phyloP scores from a whole-genome alignment of 176 grass and related monocot species.

The Lolium perenne region DNA sequence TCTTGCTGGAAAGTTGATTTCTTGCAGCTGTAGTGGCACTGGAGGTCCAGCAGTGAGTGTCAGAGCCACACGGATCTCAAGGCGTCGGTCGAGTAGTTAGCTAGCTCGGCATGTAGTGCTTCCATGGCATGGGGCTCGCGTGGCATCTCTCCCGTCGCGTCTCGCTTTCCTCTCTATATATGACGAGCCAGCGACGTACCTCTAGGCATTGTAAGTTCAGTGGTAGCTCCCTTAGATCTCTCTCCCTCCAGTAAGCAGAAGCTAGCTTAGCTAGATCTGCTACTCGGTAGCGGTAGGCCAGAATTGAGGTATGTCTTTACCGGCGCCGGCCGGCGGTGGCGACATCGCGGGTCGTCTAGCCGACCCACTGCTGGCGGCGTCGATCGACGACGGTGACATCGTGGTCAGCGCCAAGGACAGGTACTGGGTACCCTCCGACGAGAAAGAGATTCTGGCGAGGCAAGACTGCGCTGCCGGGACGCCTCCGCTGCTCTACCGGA shows the following conservation, averaged over 20 bases:
- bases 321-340: not conserved
- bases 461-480: not conserved
- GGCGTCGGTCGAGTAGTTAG: not conserved
- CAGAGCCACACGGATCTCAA: not conserved
- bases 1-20: not conserved
- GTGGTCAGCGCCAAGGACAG: not conserved
- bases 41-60: not conserved
- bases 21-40: not conserved
- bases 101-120: not conserved
- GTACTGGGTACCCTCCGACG: constrained; percentile 16
- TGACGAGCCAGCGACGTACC: not conserved
- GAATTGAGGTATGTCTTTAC: not conserved
- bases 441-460: not conserved
- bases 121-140: too few relatives aligned
- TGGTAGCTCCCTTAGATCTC: not conserved
- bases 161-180: not conserved
- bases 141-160: not conserved
- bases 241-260: not conserved
- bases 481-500: not conserved
- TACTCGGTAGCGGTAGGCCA: not conserved
- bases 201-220: not conserved
- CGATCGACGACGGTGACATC: not conserved
- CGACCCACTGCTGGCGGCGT: not conserved
- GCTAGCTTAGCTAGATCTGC: not conserved
- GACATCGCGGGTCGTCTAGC: not conserved